Evolutionary conservation across 2,329 filamentous ascomycete genomes (phyloP), one percentile per base, ranked within the genome.

Genomic region (Dothideomycetes sp.): DNA sequence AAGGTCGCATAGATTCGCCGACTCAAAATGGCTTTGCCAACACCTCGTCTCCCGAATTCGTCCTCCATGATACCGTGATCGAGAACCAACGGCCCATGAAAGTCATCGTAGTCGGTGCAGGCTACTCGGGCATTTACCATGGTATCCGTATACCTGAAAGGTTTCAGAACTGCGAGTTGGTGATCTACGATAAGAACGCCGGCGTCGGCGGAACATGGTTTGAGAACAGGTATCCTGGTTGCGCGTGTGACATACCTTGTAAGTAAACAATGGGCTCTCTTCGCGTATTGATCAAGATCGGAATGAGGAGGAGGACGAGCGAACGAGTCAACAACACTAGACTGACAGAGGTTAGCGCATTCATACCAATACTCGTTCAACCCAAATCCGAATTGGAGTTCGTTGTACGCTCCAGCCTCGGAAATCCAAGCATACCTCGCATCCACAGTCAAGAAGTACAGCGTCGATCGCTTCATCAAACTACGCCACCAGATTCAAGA

Each of bases 291-390:
- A n/a, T n/a, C n/a, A n/a, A n/a, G n/a, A n/a, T n/a, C n/a, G n/a
- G n/a, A n/a, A n/a, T n/a, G n/a, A n/a, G n/a, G n/a, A n/a, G 13
- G 27, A 5, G 19, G 17, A 38, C 12, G 10, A 9, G 15, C 9
- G 13, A 33, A 1, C 19, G 5, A n/a, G n/a, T n/a, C n/a, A n/a
- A n/a, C n/a, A n/a, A n/a, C n/a, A n/a, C n/a, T n/a, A n/a, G n/a
- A n/a, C n/a, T n/a, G n/a, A n/a, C n/a, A n/a, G n/a, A n/a, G n/a
- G n/a, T 11, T 6, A 40, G 57, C 60, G 31, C 61, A 65, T 44
- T 64, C 62, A 0, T 66, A 65, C 41, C 62, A 65, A 48, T 66
- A 60, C 45, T 59, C 60, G 1, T 67, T 67, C 46, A 62, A 63
- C 36, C 62, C 63, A 1, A 65, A 64, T 32, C 57, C 49, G 5